Conservation (phyloP, 495 filamentous ascomycete genomes). For the Penicillium daleae region DNA sequence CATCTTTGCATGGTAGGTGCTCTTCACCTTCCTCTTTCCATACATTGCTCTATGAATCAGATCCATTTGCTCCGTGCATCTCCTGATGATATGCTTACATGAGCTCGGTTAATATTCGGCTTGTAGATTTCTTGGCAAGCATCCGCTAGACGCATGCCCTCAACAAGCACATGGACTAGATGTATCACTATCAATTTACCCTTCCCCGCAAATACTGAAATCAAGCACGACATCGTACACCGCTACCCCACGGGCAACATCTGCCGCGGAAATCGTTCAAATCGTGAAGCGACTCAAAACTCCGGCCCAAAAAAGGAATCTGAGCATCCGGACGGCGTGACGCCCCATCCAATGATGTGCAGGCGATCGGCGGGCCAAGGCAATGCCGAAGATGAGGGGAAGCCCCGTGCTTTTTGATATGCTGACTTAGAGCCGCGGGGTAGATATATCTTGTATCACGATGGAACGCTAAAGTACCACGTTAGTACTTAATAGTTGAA, state of each 20-base stretch:
- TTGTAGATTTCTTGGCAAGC: neutral
- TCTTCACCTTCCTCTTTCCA: no score
- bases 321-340: neutral
- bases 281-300: neutral
- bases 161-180: neutral
- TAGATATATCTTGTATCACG: conserved; percentile 9
- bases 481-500: neutral
- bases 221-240: neutral
- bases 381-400: conserved; percentile 12
- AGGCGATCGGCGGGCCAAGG: conserved; percentile 32
- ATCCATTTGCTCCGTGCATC: no score
- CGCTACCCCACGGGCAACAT: neutral
- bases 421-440: neutral
- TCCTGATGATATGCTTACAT: no score
- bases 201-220: neutral
- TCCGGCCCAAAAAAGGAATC: conserved; percentile 12
- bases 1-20: no score
- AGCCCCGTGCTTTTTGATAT: conserved; percentile 10
- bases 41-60: no score
- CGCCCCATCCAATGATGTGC: conserved; percentile 11
- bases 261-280: neutral
- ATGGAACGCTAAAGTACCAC: conserved; percentile 29
- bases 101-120: no score
- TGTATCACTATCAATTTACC: neutral
- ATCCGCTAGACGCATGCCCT: neutral